Percentiles rank a stretch among this genome's conserved stretches.
Evolutionary conservation across 169 alveolate species (phyloP).

Genomic region (Theileria luwenshuni): DNA sequence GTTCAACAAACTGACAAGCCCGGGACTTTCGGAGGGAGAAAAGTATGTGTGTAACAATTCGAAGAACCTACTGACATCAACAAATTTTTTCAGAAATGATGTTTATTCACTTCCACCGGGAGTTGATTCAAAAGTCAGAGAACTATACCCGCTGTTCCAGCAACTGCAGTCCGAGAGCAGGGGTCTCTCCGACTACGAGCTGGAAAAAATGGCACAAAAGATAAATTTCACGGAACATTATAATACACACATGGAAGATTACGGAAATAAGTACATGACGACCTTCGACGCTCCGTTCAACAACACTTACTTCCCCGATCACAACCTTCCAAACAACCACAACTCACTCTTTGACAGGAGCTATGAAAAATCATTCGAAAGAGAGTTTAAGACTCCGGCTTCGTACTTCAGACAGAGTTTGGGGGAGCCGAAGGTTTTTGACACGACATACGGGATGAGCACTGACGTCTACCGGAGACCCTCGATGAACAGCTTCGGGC

Average conservation of each 20-base stretch:
- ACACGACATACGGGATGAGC: not conserved
- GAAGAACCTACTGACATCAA: conserved; percentile 25
- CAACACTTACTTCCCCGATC: not conserved
- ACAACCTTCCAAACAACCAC: not conserved
- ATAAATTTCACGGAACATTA: not conserved
- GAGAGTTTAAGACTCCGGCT: not conserved
- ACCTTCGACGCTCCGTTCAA: not conserved
- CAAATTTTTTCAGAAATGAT: conserved; percentile 51
- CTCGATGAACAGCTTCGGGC: not conserved
- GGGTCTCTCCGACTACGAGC: conserved; percentile 23
- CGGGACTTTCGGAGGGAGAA: not conserved
- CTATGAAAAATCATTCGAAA: not conserved
- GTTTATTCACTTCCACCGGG: conserved; percentile 38
- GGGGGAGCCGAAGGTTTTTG: not conserved
- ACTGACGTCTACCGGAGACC: not conserved
- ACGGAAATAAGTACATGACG: not conserved
- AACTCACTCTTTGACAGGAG: not conserved
- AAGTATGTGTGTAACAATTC: conserved; percentile 23
- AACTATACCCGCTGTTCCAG: conserved; percentile 44
- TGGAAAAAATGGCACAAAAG: conserved; percentile 50
- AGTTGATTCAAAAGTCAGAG: conserved; percentile 26
- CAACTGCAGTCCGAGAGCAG: conserved; percentile 43
- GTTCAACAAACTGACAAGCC: conserved; percentile 22
- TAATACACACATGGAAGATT: not conserved
- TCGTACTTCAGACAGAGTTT: not conserved